Conservation (phyloP, 768 basidiomycete genomes). For the Rhizopogon vinicolor region DNA sequence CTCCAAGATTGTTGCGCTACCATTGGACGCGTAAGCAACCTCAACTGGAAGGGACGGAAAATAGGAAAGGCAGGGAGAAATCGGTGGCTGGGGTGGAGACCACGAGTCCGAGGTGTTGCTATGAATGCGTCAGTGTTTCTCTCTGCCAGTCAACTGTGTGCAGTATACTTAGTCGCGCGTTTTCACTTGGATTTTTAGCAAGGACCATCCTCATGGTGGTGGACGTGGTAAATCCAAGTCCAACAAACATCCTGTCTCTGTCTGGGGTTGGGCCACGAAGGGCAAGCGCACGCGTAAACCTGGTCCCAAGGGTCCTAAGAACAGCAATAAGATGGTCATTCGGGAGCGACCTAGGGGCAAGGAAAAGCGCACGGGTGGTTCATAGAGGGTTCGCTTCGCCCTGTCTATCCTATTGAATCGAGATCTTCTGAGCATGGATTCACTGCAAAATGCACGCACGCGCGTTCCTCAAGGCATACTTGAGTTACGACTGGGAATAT, state of each 20-base stretch:
- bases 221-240: constrained; percentile 98
- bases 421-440: not conserved
- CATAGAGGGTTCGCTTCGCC: constrained; percentile 5
- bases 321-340: constrained; percentile 86
- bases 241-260: constrained; percentile 88
- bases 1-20: constrained; percentile 80
- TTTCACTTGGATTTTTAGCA: constrained; percentile 34
- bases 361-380: constrained; percentile 32
- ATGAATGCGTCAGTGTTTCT: constrained; percentile 85
- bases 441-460: not conserved
- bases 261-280: constrained; percentile 92
- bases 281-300: constrained; percentile 92
- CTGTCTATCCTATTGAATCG: not conserved
- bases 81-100: constrained; percentile 83
- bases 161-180: not conserved
- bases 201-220: constrained; percentile 94
- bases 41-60: constrained; percentile 77
- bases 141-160: constrained; percentile 1
- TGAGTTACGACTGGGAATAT: not conserved
- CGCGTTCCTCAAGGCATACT: not conserved
- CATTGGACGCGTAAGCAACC: constrained; percentile 89
- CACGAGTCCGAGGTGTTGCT: constrained; percentile 89
- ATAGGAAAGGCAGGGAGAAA: constrained; percentile 91
- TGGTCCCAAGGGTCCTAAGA: constrained; percentile 86
- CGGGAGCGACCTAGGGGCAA: constrained; percentile 79